A percentile compares a stretch with the other conserved stretches of the same genome.
Conservation (phyloP, 192 early-diverging fungal genomes). For the Coemansia sp. region DNA sequence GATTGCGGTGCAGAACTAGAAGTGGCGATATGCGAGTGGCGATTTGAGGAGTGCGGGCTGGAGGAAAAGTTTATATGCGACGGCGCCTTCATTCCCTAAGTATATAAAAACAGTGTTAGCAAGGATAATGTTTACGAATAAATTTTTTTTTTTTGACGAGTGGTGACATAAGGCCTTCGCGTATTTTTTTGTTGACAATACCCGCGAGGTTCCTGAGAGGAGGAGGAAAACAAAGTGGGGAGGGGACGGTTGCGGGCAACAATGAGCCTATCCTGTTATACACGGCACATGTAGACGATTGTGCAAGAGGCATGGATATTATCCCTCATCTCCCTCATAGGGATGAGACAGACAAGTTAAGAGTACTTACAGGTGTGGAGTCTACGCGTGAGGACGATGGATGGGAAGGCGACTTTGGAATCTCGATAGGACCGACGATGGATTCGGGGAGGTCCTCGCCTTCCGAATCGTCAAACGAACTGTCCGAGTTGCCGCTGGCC, state of each 20-base stretch:
- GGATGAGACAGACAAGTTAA: background rate
- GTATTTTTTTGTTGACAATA: slow-evolving; percentile 8
- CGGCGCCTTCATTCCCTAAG: slow-evolving; percentile 56
- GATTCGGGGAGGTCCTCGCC: slow-evolving; percentile 58
- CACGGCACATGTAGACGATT: background rate
- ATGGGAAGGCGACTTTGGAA: slow-evolving; percentile 54
- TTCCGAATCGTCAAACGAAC: slow-evolving; percentile 46
- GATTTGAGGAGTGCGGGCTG: slow-evolving; percentile 35
- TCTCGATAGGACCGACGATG: slow-evolving; percentile 51
- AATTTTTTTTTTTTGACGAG: slow-evolving; percentile 1
- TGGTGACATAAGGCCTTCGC: slow-evolving; percentile 9
- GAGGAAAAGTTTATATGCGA: slow-evolving; percentile 55
- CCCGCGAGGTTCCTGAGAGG: background rate
- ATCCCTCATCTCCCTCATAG: background rate
- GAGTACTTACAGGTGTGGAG: slow-evolving; percentile 54
- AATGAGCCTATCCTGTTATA: slow-evolving; percentile 5
- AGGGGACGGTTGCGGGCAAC: slow-evolving; percentile 10
- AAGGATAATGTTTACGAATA: slow-evolving; percentile 1
- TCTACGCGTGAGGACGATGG: slow-evolving; percentile 42
- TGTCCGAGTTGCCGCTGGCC: slow-evolving; percentile 40
- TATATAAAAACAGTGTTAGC: background rate
- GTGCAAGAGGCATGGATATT: background rate
- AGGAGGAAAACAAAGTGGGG: slow-evolving; percentile 3
- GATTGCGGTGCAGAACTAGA: slow-evolving; percentile 9
- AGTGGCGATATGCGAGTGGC: slow-evolving; percentile 19